Percentiles rank a stretch among this genome's conserved stretches.
phyloP scores from a whole-genome alignment of 1,139 yeast genomes.

The Arxiozyma bovina region DNA sequence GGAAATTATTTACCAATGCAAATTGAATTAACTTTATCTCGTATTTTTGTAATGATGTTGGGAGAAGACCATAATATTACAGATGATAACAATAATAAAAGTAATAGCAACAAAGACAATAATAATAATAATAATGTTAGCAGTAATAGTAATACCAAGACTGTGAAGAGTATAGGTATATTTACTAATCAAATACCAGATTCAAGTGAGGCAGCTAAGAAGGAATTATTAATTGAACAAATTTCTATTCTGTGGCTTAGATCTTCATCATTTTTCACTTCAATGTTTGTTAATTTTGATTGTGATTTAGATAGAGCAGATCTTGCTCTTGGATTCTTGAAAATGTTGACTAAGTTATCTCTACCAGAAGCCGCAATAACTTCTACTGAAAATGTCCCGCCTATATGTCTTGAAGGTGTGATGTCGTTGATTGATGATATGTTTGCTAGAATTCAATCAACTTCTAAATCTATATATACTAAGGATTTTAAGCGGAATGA shows the following conservation, averaged over 20 bases:
- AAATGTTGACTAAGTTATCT: conserved; percentile 64
- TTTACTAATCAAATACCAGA: neutral
- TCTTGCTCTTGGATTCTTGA: conserved; percentile 58
- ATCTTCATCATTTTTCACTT: conserved; percentile 68
- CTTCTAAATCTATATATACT: conserved; percentile 17
- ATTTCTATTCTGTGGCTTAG: conserved; percentile 78
- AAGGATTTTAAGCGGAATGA: conserved; percentile 10
- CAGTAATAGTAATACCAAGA: neutral
- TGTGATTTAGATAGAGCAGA: conserved; percentile 87
- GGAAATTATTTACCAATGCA: conserved; percentile 56
- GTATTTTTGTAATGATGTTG: conserved; percentile 48
- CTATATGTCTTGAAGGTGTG: conserved; percentile 83
- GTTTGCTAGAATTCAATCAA: conserved; percentile 43
- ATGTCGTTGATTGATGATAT: conserved; percentile 63
- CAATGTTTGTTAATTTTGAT: conserved; percentile 74
- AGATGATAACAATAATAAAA: conserved; percentile 13
- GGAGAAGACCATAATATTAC: conserved; percentile 26
- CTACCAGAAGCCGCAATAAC: conserved; percentile 69
- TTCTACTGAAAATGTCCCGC: conserved; percentile 86
- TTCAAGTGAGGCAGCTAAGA: conserved; percentile 40
- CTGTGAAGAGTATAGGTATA: neutral
- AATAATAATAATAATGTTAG: neutral
- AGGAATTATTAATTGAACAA: conserved; percentile 79
- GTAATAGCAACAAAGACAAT: neutral
- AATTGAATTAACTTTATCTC: conserved; percentile 53